Evolutionary conservation across 495 filamentous ascomycete genomes (phyloP).

Genomic region (Penicillium diatomitis): DNA sequence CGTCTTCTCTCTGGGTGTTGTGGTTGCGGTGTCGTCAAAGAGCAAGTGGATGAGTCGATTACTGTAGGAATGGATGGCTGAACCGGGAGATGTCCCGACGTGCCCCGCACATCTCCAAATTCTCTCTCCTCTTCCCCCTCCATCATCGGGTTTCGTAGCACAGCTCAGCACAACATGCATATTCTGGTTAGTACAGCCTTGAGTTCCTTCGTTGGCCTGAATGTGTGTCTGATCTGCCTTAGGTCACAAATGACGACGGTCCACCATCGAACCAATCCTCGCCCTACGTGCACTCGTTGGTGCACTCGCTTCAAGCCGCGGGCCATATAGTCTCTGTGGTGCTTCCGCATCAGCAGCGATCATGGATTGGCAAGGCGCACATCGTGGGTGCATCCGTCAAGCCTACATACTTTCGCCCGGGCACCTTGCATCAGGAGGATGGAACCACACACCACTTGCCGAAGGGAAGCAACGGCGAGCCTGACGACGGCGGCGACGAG

Average conservation of each 20-base stretch:
- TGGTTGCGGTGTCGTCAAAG: too few relatives aligned
- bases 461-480: conserved; percentile 51
- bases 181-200: conserved; percentile 26
- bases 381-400: conserved; percentile 77
- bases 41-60: too few relatives aligned
- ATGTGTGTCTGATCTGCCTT: conserved; percentile 21
- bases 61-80: too few relatives aligned
- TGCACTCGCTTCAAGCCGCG: conserved; percentile 62
- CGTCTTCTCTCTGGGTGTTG: background rate
- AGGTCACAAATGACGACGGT: conserved; percentile 92
- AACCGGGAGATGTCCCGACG: too few relatives aligned
- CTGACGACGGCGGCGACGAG: conserved; percentile 58
- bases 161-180: conserved; percentile 28
- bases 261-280: conserved; percentile 85
- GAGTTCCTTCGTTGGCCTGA: background rate
- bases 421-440: conserved; percentile 53
- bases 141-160: conserved; percentile 2
- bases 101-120: conserved; percentile 5
- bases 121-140: conserved; percentile 9
- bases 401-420: conserved; percentile 78
- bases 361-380: conserved; percentile 97
- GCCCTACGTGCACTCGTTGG: conserved; percentile 83
- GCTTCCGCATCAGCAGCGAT: conserved; percentile 83
- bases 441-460: conserved; percentile 55
- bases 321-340: conserved; percentile 84